Base-by-base conservation (phyloP, 371 early-diverging fungal species). In the Mortierella sp. region DNA sequence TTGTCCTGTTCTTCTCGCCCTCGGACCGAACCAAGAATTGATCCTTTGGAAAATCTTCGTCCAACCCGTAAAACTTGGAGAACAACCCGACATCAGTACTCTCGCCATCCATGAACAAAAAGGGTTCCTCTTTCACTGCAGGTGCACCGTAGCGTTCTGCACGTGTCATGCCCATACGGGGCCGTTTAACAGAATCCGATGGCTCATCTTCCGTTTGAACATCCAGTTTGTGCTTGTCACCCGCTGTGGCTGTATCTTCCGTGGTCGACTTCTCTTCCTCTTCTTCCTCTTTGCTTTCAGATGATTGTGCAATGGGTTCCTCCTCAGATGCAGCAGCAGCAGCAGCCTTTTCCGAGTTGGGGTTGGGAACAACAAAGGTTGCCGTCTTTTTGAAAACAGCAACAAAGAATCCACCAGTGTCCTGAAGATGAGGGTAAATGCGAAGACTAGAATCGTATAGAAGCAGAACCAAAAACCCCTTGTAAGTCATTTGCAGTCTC, bases 371-470 rank as follows among this genome's bases (percentile, higher is more conserved):
- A 38, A 83, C 87, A 72, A 88, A 82, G 14, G 88, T 87, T 4
- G 82, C 83, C 6, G 87, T 85, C 84, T 97, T 98, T 81, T 95
- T 90, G 61, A 99, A 86, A 12, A 98, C 97, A 41, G 98, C 96
- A 26, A 99, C 94, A 86, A 99, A 99, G 87, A 99, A 99, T 19
- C 97, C 99, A 63, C 99, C 99, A 18, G 99, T 98, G 81, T 99
- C 91, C 83, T 99, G 98, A 57, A 91, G 82, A 63, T 96, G 96
- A 50, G 99, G 99, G 74, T 94, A 94, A 49, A 99, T 88, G 53
- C 99, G 91, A 73, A 99, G 64, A 83, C 90, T 88, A 62, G 4
- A 10, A 34, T 34, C n/a, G 34, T 34, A 61, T 47, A 43, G 45
- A 45, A n/a, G 45, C 62, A 10, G 59, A 68, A 71, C 24, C 14